Evolutionary conservation across 1,284 basidiomycete species (phyloP).

Genomic region (Cutaneotrichosporon cutaneum): DNA sequence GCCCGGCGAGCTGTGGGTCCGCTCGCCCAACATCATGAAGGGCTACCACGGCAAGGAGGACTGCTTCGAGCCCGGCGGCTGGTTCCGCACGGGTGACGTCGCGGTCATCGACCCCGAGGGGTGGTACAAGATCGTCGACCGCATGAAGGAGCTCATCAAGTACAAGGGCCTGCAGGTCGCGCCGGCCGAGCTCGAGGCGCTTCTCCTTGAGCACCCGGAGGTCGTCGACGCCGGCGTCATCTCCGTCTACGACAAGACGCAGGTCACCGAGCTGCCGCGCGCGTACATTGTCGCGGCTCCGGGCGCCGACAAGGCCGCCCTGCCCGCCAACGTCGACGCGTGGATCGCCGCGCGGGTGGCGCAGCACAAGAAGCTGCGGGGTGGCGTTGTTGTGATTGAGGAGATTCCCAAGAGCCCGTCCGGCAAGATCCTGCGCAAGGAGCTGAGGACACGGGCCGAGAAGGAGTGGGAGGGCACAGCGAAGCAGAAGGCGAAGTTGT

Average conservation of each 20-base stretch:
- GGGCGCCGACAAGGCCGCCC: too few relatives aligned
- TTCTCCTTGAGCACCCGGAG: slow-evolving; percentile 68
- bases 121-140: too few relatives aligned
- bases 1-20: slow-evolving; percentile 75
- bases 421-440: slow-evolving; percentile 47
- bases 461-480: slow-evolving; percentile 1
- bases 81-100: background rate
- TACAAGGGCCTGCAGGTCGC: too few relatives aligned
- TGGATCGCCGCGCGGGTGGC: slow-evolving; percentile 53
- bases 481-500: too few relatives aligned
- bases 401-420: slow-evolving; percentile 53
- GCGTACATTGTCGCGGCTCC: too few relatives aligned
- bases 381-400: slow-evolving; percentile 54
- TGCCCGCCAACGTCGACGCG: background rate
- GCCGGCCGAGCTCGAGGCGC: slow-evolving; percentile 10
- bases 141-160: too few relatives aligned
- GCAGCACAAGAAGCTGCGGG: slow-evolving; percentile 55
- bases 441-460: slow-evolving; percentile 32
- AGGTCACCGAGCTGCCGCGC: slow-evolving; percentile 65
- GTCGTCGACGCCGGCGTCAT: slow-evolving; percentile 70
- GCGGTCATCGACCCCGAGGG: too few relatives aligned
- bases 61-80: background rate
- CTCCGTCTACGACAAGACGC: slow-evolving; percentile 61
- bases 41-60: slow-evolving; percentile 60
- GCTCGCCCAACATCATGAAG: slow-evolving; percentile 78